A percentile compares a stretch with the other conserved stretches of the same genome.
Evolutionary conservation across 345 rosid species (phyloP).

Genomic region (Eucalyptus marginata): DNA sequence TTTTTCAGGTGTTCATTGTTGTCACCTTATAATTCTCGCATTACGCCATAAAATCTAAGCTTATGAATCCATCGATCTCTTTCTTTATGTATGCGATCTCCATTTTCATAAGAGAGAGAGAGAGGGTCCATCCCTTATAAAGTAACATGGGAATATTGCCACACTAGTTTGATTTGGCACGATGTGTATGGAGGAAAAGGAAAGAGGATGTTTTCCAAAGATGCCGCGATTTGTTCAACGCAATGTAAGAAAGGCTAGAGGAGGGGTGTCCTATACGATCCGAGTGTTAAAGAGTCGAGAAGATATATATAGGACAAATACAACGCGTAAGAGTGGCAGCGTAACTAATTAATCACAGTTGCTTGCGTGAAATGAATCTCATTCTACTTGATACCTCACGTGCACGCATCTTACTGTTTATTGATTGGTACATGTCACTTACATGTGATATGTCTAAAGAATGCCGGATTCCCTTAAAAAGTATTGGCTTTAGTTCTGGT

Average conservation of each 20-base stretch:
- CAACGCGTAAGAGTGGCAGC: background rate
- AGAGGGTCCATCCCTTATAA: background rate
- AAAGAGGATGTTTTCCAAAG: background rate
- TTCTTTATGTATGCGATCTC: background rate
- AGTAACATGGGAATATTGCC: background rate
- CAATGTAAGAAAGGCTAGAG: background rate
- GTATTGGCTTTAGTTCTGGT: background rate
- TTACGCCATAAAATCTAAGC: background rate
- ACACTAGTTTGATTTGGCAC: rapidly evolving
- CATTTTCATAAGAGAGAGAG: background rate
- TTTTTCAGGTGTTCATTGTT: background rate
- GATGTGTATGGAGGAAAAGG: background rate
- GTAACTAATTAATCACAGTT: background rate
- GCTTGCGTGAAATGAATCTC: background rate
- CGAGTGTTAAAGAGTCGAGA: background rate
- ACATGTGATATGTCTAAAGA: too few species aligned
- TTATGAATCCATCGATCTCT: background rate
- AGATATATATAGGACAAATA: background rate
- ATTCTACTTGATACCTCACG: too few species aligned
- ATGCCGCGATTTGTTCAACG: background rate
- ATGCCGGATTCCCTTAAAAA: background rate
- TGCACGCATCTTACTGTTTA: too few species aligned
- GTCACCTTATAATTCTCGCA: background rate
- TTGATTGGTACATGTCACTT: too few species aligned
- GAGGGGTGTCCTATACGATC: background rate